These are phyloP conservation scores for Acanthamoeba castellanii DNA, from an alignment of 208 protist species.

Conservation along the genomic window DNA sequence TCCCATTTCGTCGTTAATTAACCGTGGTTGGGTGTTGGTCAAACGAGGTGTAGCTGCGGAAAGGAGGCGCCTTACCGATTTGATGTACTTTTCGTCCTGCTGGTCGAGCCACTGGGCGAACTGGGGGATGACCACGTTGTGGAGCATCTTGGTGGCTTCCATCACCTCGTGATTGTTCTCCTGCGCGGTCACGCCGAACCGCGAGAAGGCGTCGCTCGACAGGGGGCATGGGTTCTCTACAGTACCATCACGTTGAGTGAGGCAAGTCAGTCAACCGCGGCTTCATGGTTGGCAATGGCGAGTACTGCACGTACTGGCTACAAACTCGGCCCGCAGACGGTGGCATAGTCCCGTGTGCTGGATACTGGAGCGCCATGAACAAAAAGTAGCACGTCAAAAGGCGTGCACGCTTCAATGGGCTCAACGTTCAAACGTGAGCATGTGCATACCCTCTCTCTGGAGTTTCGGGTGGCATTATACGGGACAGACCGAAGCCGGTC, in stretches of 20 bases:
- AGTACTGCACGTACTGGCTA: constrained; percentile 23
- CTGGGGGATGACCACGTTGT: constrained; percentile 70
- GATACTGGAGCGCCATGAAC: neutral
- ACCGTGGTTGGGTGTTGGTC: neutral
- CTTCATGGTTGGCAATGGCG: neutral
- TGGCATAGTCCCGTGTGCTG: constrained; percentile 72
- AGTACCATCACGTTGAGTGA: neutral
- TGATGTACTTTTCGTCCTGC: constrained; percentile 72
- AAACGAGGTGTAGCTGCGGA: neutral
- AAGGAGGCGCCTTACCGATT: neutral
- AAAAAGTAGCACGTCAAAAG: too few species aligned
- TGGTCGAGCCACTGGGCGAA: constrained; percentile 70
- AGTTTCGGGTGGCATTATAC: constrained; percentile 72
- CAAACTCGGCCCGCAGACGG: constrained; percentile 69
- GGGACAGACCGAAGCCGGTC: constrained; percentile 56
- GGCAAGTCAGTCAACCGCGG: neutral
- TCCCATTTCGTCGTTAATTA: too few species aligned
- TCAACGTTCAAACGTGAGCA: neutral
- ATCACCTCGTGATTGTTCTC: constrained; percentile 77
- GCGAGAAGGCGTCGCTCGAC: constrained; percentile 72
- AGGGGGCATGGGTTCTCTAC: constrained; percentile 65
- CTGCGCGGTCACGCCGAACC: constrained; percentile 60
- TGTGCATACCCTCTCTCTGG: constrained; percentile 47
- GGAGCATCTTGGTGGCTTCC: constrained; percentile 65
- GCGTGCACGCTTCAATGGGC: neutral